Evolutionary conservation across 2,329 filamentous ascomycete species (phyloP), one percentile per base, ranked within the genome.

Genomic region (Thelonectria rubi): DNA sequence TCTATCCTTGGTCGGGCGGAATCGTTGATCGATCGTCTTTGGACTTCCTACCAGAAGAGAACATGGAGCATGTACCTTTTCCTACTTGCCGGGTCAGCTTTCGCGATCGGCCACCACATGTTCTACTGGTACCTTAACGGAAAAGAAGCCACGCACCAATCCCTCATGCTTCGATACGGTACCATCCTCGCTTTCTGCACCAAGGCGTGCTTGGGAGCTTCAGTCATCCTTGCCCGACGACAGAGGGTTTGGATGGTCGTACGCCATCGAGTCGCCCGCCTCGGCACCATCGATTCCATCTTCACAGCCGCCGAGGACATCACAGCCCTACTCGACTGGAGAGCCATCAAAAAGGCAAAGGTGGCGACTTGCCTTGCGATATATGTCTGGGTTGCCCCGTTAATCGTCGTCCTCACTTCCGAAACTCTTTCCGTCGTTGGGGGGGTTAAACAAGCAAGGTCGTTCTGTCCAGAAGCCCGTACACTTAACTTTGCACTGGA

Each of bases 181-280:
- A 66, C 43, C 1, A 20, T 49, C 42, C 50, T 71, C 6, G 69
- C 69, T 2, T 71, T 71, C 18, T 39, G 71, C 17, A 65, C 69
- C 12, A 71, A 71, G 26, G 67, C 69, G 3, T 67, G 62, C 24
- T 66, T 71, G 20, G 52, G 65, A 5, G 63, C 63, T 17, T 64
- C 65, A 3, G 64, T 67, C n/a, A 60, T 68, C 10, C 51, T 70
- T 1, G 69, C 69, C 32, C 66, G 66, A 20, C 67, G 65, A 12
- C 15, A 15, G 15, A 37, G 34, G 15, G 34, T 37, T 14, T 37
- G 34, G 34, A 37, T 37, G 11, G 34, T 69, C 70, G 69, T 71
- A 30, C 64, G 69, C 20, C 64, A 65, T 21, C 71, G 67, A 46
- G 62, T 64, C 54, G 60, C 71, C 18, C 60, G 62, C 9, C 48